Evolutionary conservation across 225 moss, liverwort and hornwort species (phyloP).

Genomic region (Sphagnum contortum): DNA sequence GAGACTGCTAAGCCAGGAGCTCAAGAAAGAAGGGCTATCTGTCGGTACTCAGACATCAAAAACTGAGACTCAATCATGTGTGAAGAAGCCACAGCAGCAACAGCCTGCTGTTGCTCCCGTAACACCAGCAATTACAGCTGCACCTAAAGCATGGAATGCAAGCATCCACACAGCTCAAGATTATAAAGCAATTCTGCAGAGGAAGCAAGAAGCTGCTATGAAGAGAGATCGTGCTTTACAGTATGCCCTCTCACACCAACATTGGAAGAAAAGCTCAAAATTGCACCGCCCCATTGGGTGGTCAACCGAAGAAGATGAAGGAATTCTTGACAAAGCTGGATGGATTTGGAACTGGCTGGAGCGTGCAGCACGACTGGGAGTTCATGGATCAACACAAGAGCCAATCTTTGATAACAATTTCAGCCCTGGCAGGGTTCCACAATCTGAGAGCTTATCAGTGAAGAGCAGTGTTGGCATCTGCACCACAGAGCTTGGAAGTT

Average conservation of each 20-base stretch:
- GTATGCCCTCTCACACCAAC: slow-evolving; percentile 32
- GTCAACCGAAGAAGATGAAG: slow-evolving; percentile 8
- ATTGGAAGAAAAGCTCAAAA: slow-evolving; percentile 28
- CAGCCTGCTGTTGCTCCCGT: too few relatives aligned
- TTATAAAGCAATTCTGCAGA: slow-evolving; percentile 32
- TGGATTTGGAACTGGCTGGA: slow-evolving; percentile 50
- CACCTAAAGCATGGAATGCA: slow-evolving; percentile 43
- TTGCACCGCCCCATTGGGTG: slow-evolving; percentile 5
- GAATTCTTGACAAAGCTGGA: slow-evolving; percentile 34
- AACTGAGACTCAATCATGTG: slow-evolving; percentile 16
- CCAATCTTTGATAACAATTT: slow-evolving; percentile 28
- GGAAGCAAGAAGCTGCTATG: slow-evolving; percentile 31
- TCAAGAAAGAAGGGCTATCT: slow-evolving; percentile 13
- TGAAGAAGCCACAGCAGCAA: slow-evolving; percentile 1
- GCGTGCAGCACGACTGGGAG: slow-evolving; percentile 39
- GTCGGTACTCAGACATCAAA: slow-evolving; percentile 34
- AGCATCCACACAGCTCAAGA: slow-evolving; percentile 37
- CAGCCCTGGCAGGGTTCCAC: slow-evolving; percentile 9
- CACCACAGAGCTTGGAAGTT: slow-evolving; percentile 30
- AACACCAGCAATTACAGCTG: slow-evolving; percentile 5
- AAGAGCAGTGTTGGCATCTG: slow-evolving; percentile 37
- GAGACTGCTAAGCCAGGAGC: slow-evolving; percentile 17
- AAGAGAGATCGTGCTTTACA: slow-evolving; percentile 42
- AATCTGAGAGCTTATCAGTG: slow-evolving; percentile 22
- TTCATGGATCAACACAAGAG: slow-evolving; percentile 23